A percentile compares a stretch with the other conserved stretches of the same genome.
Conservation (phyloP, 2,329 filamentous ascomycete species). For the Albifimbria verrucaria region DNA sequence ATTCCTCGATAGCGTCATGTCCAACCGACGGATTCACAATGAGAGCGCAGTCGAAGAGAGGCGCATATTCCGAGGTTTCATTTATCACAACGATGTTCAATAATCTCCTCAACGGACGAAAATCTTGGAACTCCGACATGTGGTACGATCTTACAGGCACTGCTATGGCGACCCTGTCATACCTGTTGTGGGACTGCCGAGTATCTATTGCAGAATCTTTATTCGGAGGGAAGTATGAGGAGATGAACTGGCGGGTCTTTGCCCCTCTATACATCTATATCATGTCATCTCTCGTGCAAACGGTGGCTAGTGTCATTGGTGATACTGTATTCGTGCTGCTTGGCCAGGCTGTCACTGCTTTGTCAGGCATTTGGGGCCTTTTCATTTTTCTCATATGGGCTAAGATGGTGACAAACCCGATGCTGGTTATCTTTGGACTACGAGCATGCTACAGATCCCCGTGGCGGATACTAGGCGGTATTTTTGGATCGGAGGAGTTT, state of each 20-base stretch:
- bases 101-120: not conserved
- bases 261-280: not conserved
- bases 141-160: not conserved
- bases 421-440: not conserved
- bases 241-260: not conserved
- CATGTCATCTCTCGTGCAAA: not conserved
- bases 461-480: not conserved
- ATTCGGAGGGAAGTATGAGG: not conserved
- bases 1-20: not conserved
- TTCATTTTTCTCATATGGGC: not conserved
- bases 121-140: not conserved
- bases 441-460: not conserved
- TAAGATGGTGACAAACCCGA: not conserved
- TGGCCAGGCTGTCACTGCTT: not conserved
- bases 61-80: not conserved
- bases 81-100: not conserved
- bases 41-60: not conserved
- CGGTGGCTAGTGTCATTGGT: not conserved
- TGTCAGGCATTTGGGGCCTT: not conserved
- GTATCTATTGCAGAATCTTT: not conserved
- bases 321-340: not conserved
- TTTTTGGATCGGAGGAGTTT: not conserved
- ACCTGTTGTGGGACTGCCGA: not conserved
- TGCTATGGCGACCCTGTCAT: not conserved
- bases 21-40: not conserved